These are phyloP conservation scores for Conticribra weissflogii DNA, from an alignment of 108 stramenopile genomes.

Conservation along the genomic window DNA sequence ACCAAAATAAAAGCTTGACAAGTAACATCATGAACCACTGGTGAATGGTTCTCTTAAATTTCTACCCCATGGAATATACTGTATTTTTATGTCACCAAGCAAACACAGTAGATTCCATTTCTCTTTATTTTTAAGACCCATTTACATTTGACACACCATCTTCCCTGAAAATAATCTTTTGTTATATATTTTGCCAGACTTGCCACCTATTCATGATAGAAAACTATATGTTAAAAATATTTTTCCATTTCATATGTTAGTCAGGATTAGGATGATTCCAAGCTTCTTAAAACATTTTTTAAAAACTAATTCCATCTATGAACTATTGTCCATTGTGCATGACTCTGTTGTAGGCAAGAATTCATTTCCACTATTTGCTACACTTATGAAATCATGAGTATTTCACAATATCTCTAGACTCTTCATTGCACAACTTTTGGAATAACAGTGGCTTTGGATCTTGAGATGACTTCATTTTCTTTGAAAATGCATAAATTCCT, in stretches of 20 bases:
- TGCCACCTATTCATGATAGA: not conserved
- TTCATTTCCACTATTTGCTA: no score
- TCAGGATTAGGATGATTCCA: no score
- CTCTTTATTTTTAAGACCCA: slow-evolving; percentile 17
- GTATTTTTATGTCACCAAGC: slow-evolving; percentile 11
- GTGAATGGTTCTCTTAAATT: slow-evolving; percentile 16
- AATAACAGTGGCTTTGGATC: no score
- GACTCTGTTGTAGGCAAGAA: no score
- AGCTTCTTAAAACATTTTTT: no score
- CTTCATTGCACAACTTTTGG: no score
- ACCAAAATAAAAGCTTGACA: not conserved
- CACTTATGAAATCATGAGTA: no score
- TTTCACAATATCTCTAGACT: no score
- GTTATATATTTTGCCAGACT: not conserved
- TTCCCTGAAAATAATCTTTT: not conserved
- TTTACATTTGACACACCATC: slow-evolving; percentile 8
- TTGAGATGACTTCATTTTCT: no score
- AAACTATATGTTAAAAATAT: not conserved
- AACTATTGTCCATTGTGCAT: no score
- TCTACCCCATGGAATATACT: slow-evolving; percentile 19
- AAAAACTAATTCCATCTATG: no score
- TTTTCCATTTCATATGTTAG: not conserved
- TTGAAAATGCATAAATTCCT: no score
- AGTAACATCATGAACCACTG: slow-evolving; percentile 15
- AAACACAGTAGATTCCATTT: slow-evolving; percentile 1